Evolutionary conservation across 208 protist species (phyloP).

Genomic region (Trypanosoma melophagium): DNA sequence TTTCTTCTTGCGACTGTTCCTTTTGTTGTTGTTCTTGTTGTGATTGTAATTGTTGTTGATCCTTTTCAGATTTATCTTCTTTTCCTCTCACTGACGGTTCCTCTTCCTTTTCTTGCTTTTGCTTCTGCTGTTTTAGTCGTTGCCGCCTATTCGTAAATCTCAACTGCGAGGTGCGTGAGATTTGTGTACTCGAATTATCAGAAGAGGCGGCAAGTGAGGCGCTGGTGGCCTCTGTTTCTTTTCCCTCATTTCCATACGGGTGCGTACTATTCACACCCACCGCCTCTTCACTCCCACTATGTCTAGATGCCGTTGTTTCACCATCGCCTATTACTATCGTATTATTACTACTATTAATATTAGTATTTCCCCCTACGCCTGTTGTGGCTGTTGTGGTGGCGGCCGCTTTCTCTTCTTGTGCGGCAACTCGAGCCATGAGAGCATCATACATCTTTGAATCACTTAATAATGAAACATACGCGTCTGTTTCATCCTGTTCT

Average conservation of each 20-base stretch:
- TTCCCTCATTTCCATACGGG: not conserved
- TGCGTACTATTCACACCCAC: no score
- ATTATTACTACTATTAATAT: no score
- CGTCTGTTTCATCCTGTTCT: conserved; percentile 79
- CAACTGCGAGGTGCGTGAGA: not conserved
- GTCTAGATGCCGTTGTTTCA: no score
- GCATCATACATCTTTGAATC: conserved; percentile 77
- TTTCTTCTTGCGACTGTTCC: not conserved
- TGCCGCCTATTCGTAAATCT: not conserved
- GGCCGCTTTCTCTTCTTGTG: not conserved
- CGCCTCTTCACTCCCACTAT: no score
- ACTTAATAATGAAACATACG: conserved; percentile 73
- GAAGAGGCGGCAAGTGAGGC: not conserved
- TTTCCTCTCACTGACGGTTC: no score
- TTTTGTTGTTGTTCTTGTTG: not conserved
- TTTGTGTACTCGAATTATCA: not conserved
- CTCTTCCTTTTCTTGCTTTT: not conserved
- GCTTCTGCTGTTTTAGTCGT: not conserved
- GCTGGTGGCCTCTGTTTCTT: not conserved
- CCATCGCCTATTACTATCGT: not conserved
- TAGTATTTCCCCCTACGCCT: no score
- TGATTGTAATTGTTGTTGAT: not conserved
- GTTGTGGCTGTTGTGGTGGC: not conserved
- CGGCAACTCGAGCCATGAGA: conserved; percentile 36
- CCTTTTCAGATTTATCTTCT: not conserved